A percentile compares a stretch with the other conserved stretches of the same genome.
These are phyloP conservation scores for Fusarium nematophilum DNA, from an alignment of 2,329 filamentous ascomycete genomes.

Conservation along the genomic window DNA sequence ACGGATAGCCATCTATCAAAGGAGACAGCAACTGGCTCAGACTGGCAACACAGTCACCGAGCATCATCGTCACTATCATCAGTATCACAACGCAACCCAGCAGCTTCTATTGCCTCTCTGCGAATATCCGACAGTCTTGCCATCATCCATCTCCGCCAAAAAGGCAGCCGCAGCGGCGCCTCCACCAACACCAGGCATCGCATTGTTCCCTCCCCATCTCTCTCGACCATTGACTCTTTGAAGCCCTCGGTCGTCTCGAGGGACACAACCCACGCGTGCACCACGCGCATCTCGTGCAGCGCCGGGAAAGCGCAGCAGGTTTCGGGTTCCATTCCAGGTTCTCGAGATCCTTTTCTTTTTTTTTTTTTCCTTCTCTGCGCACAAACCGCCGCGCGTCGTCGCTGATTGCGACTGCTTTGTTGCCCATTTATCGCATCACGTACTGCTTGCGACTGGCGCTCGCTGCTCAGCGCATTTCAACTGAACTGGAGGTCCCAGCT, in stretches of 20 bases:
- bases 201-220: constrained; percentile 3
- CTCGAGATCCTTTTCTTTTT: neutral
- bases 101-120: constrained; percentile 19
- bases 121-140: constrained; percentile 1
- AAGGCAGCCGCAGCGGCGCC: constrained; percentile 1
- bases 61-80: constrained; percentile 29
- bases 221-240: constrained; percentile 10
- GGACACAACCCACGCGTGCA: constrained; percentile 15
- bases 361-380: too few species aligned
- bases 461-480: too few species aligned
- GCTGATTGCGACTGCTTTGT: too few species aligned
- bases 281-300: constrained; percentile 23
- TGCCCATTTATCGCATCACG: constrained; percentile 24
- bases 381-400: constrained; percentile 8
- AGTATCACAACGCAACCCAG: constrained; percentile 10
- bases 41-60: constrained; percentile 22
- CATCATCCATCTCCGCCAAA: constrained; percentile 19
- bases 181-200: constrained; percentile 6
- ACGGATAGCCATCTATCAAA: constrained; percentile 35
- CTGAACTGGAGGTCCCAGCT: constrained; percentile 18
- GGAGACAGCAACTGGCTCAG: constrained; percentile 24
- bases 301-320: constrained; percentile 21
- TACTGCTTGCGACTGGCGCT: too few species aligned
- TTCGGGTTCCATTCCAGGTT: neutral
- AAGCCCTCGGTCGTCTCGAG: constrained; percentile 8